Percentiles rank a stretch among this genome's conserved stretches.
phyloP scores from a whole-genome alignment of 208 protist genomes.

The Herpetomonas muscarum region DNA sequence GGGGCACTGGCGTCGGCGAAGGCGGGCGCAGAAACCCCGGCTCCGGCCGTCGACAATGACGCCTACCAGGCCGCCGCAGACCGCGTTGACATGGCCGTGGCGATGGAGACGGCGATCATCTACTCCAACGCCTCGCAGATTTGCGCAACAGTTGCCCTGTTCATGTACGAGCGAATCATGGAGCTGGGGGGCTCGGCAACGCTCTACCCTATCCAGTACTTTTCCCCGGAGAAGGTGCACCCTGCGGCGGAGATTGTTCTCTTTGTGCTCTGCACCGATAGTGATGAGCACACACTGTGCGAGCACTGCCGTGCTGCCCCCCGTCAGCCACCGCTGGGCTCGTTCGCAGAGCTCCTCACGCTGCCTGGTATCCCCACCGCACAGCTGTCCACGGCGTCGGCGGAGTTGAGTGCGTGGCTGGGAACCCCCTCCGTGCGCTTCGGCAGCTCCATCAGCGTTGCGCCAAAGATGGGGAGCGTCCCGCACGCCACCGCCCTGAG shows the following conservation, averaged over 20 bases:
- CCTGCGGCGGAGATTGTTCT: constrained; percentile 29
- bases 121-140: constrained; percentile 40
- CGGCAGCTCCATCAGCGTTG: constrained; percentile 27
- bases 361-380: background rate
- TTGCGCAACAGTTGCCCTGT: constrained; percentile 32
- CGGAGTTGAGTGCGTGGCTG: constrained; percentile 26
- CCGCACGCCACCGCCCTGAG: constrained; percentile 6
- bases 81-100: constrained; percentile 25
- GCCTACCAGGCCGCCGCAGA: constrained; percentile 7
- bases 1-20: constrained; percentile 7
- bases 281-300: constrained; percentile 21
- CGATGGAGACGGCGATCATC: constrained; percentile 38
- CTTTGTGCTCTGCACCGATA: constrained; percentile 33
- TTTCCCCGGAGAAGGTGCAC: constrained; percentile 12
- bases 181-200: constrained; percentile 41
- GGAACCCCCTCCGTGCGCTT: constrained; percentile 10
- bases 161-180: constrained; percentile 38
- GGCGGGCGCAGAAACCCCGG: background rate
- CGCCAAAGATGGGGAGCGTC: constrained; percentile 8
- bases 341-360: constrained; percentile 19
- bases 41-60: background rate
- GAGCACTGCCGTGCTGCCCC: constrained; percentile 14
- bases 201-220: constrained; percentile 44
- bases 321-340: constrained; percentile 20
- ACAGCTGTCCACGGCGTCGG: constrained; percentile 1